Base-by-base conservation (phyloP, 805 yeast genomes). In the Candida sphagnicola region DNA sequence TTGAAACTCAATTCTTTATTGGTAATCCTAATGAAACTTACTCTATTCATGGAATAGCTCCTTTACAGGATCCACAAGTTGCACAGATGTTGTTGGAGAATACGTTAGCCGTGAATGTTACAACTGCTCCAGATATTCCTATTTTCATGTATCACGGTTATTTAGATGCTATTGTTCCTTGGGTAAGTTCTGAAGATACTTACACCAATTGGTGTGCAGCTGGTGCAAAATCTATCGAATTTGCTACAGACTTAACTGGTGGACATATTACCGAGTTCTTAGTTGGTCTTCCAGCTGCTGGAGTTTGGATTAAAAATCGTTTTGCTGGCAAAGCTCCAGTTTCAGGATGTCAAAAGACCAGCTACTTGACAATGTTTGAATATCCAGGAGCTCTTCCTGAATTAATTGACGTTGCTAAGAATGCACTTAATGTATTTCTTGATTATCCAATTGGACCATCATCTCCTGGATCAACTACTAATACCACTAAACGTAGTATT, bases 251-350 rank as follows among this genome's bases (percentile, higher is more conserved):
- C 19, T 35, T 45, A 13, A 32, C 44, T n/a, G 45, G 56, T 16
- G 64, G 61, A 1, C 67, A 62, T 36, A 39, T 50, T 18, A 39
- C 53, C 8, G 64, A 55, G 31, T 34, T 41, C 8, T 17, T 46
- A 12, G 42, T 42, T 15, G 57, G 57, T 8, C 36, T 41, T 10
- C 53, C 51, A 4, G 57, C 57, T 4, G 59, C 53, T 10, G 37
- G 47, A 14, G 41, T 47, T 2, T 54, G 57, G 59, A 37, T 51
- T 0, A 37, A 38, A 6, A 41, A 47, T 2, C 35, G 38, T 5
- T 32, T 60, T 61, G 34, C 55, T 51, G 32, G 67, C 64, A 18
- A 74, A 64, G 42, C 76, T 66, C 50, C 74, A 65, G 44, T 62
- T 65, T 17, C 70, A 65, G 53, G 77, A 66, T 31, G 77, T 63